Evolutionary conservation across 148 eudicot genomes (phyloP).

Genomic region (Polygonum aviculare): DNA sequence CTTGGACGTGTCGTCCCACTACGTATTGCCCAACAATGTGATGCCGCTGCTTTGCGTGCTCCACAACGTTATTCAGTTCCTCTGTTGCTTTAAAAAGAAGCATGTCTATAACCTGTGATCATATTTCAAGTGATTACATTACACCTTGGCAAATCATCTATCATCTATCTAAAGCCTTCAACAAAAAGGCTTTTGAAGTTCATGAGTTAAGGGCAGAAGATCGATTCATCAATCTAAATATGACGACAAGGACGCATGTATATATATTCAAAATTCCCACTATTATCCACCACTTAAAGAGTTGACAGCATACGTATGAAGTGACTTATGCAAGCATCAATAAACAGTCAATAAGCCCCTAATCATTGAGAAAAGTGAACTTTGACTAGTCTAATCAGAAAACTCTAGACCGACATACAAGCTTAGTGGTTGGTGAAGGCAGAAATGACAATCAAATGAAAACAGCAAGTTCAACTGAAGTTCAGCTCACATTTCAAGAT

Average conservation of each 20-base stretch:
- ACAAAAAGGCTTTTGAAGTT: too few relatives aligned
- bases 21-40: constrained; percentile 91
- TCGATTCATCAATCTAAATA: too few relatives aligned
- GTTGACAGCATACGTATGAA: too few relatives aligned
- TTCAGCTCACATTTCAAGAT: not conserved
- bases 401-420: not conserved
- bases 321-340: too few relatives aligned
- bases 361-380: not conserved
- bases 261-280: too few relatives aligned
- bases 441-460: not conserved
- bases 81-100: constrained; percentile 76
- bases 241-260: too few relatives aligned
- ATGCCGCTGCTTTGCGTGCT: constrained; percentile 93
- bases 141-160: not conserved
- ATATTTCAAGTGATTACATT: not conserved
- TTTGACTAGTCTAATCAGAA: not conserved
- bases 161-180: too few relatives aligned
- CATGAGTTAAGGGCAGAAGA: too few relatives aligned
- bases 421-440: not conserved
- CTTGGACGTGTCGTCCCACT: constrained; percentile 51
- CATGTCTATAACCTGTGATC: constrained; percentile 78
- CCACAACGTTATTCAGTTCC: constrained; percentile 65
- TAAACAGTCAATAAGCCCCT: too few relatives aligned
- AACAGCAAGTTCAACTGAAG: not conserved
- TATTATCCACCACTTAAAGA: too few relatives aligned